Evolutionary conservation across 2,329 filamentous ascomycete genomes (phyloP).

Genomic region (Cladosporium sp.): DNA sequence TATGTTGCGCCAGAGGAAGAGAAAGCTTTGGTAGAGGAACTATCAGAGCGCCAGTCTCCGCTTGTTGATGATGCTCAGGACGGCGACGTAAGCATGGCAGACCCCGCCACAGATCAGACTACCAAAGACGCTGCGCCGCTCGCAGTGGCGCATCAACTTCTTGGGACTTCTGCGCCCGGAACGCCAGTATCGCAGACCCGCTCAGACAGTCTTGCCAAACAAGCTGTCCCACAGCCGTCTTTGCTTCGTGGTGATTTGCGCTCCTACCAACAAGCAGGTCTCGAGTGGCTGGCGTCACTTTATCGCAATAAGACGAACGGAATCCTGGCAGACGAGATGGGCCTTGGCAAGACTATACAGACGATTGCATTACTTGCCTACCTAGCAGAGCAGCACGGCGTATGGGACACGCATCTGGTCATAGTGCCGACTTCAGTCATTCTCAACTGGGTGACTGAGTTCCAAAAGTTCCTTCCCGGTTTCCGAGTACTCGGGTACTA

Average conservation of each 20-base stretch:
- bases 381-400: slow-evolving; percentile 79
- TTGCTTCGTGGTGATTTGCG: slow-evolving; percentile 80
- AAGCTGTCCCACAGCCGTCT: slow-evolving; percentile 54
- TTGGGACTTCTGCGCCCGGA: background rate
- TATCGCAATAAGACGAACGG: slow-evolving; percentile 93
- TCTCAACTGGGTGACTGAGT: slow-evolving; percentile 99
- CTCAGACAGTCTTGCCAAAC: slow-evolving; percentile 15
- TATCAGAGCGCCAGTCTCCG: background rate
- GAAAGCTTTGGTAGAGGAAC: background rate
- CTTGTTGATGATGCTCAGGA: background rate
- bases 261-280: slow-evolving; percentile 94
- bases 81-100: background rate
- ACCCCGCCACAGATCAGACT: slow-evolving; percentile 19
- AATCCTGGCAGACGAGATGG: slow-evolving; percentile 97
- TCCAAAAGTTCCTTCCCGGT: slow-evolving; percentile 97
- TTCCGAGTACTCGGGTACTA: slow-evolving; percentile 99
- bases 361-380: slow-evolving; percentile 93
- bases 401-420: slow-evolving; percentile 94
- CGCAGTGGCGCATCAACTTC: background rate
- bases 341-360: slow-evolving; percentile 95
- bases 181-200: slow-evolving; percentile 11
- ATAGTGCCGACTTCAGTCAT: slow-evolving; percentile 98
- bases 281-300: slow-evolving; percentile 92
- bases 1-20: background rate
- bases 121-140: slow-evolving; percentile 18